Percentiles rank a stretch among this genome's conserved stretches.
Conservation (phyloP, 345 rosid genomes). For the Citrus trifoliata region DNA sequence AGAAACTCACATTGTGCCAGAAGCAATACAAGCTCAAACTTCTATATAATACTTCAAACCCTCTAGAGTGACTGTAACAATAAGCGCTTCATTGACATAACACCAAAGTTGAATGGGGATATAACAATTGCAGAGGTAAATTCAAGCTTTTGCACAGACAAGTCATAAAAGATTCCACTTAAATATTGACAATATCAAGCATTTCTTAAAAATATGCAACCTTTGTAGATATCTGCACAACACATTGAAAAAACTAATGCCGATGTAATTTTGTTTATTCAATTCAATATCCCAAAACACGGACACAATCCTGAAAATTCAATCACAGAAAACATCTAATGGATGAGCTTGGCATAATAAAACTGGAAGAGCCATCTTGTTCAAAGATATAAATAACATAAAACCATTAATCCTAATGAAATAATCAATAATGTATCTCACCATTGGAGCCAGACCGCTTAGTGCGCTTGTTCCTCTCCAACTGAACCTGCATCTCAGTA, state of each 20-base stretch:
- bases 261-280: background rate
- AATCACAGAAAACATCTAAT: background rate
- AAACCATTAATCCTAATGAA: background rate
- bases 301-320: background rate
- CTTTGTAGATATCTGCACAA: background rate
- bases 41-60: background rate
- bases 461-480: conserved; percentile 70
- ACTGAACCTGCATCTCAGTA: conserved; percentile 92
- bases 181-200: background rate
- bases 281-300: background rate
- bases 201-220: background rate
- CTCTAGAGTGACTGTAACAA: background rate
- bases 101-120: background rate
- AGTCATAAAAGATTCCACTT: background rate
- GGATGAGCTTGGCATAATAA: background rate
- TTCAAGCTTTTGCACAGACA: background rate
- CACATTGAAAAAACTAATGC: background rate
- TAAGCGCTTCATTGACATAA: background rate
- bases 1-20: background rate
- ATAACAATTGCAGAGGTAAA: background rate
- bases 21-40: background rate
- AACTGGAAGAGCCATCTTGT: background rate
- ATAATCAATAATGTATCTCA: conserved; percentile 22
- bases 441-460: conserved; percentile 56
- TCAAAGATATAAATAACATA: background rate